phyloP scores from a whole-genome alignment of 2,329 filamentous ascomycete genomes.

The Tympanopsis confertula region DNA sequence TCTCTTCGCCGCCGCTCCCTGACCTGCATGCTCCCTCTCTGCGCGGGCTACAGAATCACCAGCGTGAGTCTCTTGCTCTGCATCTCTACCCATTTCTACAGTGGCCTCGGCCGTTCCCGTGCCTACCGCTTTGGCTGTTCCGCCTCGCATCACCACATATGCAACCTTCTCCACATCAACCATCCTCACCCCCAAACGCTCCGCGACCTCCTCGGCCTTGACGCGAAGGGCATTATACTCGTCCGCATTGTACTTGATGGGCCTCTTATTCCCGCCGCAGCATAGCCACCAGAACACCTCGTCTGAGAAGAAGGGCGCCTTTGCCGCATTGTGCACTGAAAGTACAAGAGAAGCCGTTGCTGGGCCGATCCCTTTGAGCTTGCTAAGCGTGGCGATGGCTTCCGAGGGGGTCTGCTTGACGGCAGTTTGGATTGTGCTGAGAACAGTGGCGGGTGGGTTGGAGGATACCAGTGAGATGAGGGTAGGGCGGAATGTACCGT shows the following conservation, averaged over 20 bases:
- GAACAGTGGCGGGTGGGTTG: constrained; percentile 39
- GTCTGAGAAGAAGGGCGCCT: constrained; percentile 67
- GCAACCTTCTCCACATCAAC: constrained; percentile 60
- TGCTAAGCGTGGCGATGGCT: constrained; percentile 40
- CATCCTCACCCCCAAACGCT: constrained; percentile 40
- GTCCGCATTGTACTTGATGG: constrained; percentile 58
- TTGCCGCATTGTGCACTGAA: constrained; percentile 45
- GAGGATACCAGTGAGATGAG: constrained; percentile 48
- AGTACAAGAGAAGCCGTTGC: constrained; percentile 69
- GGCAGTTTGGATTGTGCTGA: constrained; percentile 36
- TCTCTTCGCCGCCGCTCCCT: not conserved
- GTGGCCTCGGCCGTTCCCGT: too few relatives aligned
- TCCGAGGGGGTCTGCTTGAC: constrained; percentile 25
- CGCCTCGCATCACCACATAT: constrained; percentile 48
- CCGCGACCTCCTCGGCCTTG: constrained; percentile 26
- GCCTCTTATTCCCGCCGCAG: constrained; percentile 32
- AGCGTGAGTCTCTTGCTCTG: too few relatives aligned
- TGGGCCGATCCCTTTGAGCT: constrained; percentile 65
- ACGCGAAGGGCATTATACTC: constrained; percentile 52
- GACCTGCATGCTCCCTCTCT: too few relatives aligned
- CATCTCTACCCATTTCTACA: too few relatives aligned
- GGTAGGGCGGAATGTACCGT: constrained; percentile 50
- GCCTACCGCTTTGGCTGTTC: too few relatives aligned
- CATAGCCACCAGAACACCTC: constrained; percentile 66
- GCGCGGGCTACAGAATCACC: too few relatives aligned